Conservation (phyloP, 768 basidiomycete species). For the Hysterangium stoloniferum region DNA sequence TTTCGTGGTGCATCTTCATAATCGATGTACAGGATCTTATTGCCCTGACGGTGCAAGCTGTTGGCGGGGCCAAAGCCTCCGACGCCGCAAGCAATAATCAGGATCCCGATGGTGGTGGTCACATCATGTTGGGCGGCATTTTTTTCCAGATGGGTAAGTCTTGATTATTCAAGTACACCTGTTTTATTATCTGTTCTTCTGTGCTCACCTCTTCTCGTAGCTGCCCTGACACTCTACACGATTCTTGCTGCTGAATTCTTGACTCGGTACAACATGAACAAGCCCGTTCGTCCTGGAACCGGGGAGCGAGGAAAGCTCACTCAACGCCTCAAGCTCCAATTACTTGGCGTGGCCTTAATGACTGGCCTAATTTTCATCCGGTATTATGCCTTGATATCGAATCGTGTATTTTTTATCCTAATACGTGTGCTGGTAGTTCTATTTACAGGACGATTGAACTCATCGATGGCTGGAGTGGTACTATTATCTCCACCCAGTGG, state of each 20-base stretch:
- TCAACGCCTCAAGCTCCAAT: slow-evolving; percentile 14
- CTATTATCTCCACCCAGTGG: slow-evolving; percentile 39
- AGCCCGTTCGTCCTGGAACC: slow-evolving; percentile 13
- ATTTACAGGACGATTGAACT: slow-evolving; percentile 47
- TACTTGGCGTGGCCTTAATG: slow-evolving; percentile 18
- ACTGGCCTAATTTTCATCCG: slow-evolving; percentile 42
- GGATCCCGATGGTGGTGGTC: slow-evolving; percentile 16
- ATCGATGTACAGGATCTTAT: slow-evolving; percentile 36
- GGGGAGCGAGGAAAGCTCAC: neutral
- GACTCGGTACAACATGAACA: slow-evolving; percentile 26
- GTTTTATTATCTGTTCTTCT: slow-evolving; percentile 13
- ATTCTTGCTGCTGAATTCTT: slow-evolving; percentile 38
- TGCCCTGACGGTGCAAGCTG: slow-evolving; percentile 54
- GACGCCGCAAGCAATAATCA: neutral
- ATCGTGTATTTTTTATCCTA: slow-evolving; percentile 11
- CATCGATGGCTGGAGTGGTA: slow-evolving; percentile 42
- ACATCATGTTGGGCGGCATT: slow-evolving; percentile 59
- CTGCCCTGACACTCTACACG: slow-evolving; percentile 37
- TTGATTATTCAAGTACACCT: no score
- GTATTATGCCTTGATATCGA: slow-evolving; percentile 21
- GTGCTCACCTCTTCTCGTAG: slow-evolving; percentile 18
- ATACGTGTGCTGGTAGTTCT: slow-evolving; percentile 22
- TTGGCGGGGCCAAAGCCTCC: slow-evolving; percentile 35
- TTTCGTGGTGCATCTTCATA: neutral
- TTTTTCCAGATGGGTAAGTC: slow-evolving; percentile 47